These are phyloP conservation scores for Macrophomina phaseolina DNA, from an alignment of 2,329 filamentous ascomycete species.

Conservation along the genomic window DNA sequence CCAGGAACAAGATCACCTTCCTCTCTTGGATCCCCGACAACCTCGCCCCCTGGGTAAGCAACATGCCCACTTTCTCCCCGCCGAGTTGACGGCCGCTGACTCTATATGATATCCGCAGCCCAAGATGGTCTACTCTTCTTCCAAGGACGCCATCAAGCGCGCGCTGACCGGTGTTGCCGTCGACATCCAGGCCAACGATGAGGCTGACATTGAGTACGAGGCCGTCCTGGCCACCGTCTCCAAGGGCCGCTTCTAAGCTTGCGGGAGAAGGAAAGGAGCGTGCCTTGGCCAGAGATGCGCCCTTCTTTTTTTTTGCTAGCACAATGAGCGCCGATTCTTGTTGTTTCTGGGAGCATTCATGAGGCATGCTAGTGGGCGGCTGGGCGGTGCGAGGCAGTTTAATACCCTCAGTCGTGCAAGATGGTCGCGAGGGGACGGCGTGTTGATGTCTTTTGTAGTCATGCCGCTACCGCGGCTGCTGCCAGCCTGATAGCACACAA, in stretches of 20 bases:
- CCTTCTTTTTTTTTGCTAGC: not conserved
- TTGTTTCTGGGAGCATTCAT: slow-evolving; percentile 22
- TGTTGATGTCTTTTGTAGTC: slow-evolving; percentile 20
- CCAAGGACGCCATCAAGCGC: slow-evolving; percentile 85
- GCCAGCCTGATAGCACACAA: slow-evolving; percentile 24
- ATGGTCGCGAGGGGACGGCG: slow-evolving; percentile 2
- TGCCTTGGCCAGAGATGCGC: not conserved
- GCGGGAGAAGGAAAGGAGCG: not conserved
- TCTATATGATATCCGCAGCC: slow-evolving; percentile 56
- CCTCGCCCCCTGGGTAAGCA: slow-evolving; percentile 74
- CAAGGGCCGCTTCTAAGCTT: slow-evolving; percentile 55
- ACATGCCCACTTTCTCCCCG: not conserved
- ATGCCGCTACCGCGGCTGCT: slow-evolving; percentile 19
- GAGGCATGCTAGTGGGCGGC: slow-evolving; percentile 24
- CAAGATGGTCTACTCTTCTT: slow-evolving; percentile 91
- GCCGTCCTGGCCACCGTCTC: slow-evolving; percentile 63
- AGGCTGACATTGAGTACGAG: slow-evolving; percentile 80
- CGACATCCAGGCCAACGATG: slow-evolving; percentile 84
- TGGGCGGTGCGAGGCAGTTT: slow-evolving; percentile 17
- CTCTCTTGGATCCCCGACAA: slow-evolving; percentile 83
- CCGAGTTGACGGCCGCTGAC: not conserved
- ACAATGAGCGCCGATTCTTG: slow-evolving; percentile 12
- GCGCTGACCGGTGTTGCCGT: slow-evolving; percentile 74
- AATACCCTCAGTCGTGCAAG: slow-evolving; percentile 23
- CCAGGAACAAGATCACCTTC: slow-evolving; percentile 74